Percentiles rank a stretch among this genome's conserved stretches.
phyloP scores from a whole-genome alignment of 495 filamentous ascomycete genomes.

The Bacidia gigantensis region DNA sequence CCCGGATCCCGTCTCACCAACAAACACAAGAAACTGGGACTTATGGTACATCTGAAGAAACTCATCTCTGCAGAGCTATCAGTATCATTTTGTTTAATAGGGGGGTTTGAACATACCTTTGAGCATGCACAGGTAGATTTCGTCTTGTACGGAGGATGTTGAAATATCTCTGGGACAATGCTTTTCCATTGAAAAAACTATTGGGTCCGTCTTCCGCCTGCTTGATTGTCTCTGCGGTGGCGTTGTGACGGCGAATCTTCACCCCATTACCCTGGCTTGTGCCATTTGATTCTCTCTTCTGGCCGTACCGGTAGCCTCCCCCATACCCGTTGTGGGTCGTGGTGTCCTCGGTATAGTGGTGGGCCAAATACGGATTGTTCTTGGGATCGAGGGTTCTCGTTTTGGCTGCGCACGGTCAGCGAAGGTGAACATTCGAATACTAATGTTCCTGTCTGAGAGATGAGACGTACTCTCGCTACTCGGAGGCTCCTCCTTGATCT shows the following conservation, averaged over 20 bases:
- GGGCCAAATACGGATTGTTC: constrained; percentile 79
- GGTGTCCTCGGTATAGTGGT: constrained; percentile 51
- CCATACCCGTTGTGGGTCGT: constrained; percentile 22
- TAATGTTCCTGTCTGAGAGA: not conserved
- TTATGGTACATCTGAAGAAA: constrained; percentile 87
- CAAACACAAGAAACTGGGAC: constrained; percentile 91
- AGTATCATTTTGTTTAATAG: not conserved
- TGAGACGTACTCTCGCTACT: not conserved
- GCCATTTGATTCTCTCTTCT: constrained; percentile 19
- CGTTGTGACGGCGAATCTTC: constrained; percentile 61
- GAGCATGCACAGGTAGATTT: constrained; percentile 76
- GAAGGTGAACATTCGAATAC: constrained; percentile 1
- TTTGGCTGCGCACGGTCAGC: constrained; percentile 4
- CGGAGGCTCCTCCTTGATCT: not conserved
- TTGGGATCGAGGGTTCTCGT: constrained; percentile 36
- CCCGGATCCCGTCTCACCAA: constrained; percentile 97
- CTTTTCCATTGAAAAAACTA: constrained; percentile 70
- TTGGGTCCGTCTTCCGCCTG: constrained; percentile 65
- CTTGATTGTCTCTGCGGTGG: constrained; percentile 61
- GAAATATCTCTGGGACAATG: constrained; percentile 73
- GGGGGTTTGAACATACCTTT: constrained; percentile 45
- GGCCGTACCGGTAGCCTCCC: constrained; percentile 24
- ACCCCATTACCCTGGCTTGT: constrained; percentile 34
- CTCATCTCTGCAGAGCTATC: constrained; percentile 49
- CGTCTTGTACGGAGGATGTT: constrained; percentile 71